Evolutionary conservation across 2,329 filamentous ascomycete genomes (phyloP).

Genomic region (Fusarium longipes): DNA sequence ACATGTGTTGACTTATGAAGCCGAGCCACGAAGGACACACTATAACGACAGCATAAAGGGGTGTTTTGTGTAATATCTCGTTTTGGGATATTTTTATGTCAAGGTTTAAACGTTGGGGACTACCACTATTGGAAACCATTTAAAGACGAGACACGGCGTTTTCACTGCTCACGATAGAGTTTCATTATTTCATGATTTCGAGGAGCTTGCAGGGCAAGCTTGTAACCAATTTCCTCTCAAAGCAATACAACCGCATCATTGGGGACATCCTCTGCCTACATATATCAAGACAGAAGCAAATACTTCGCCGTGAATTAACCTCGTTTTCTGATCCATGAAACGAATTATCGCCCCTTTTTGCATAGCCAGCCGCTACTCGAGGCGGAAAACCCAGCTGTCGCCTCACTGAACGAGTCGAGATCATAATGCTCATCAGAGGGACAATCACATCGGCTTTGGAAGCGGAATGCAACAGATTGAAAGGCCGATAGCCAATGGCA

Average conservation of each 20-base stretch:
- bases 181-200: slow-evolving; percentile 13
- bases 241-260: slow-evolving; percentile 2
- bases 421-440: not conserved
- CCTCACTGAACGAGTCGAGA: slow-evolving; percentile 35
- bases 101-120: slow-evolving; percentile 32
- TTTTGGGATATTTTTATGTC: slow-evolving; percentile 16
- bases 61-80: slow-evolving; percentile 16
- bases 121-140: slow-evolving; percentile 23
- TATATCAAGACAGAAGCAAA: not conserved
- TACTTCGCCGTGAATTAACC: not conserved
- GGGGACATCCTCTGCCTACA: not conserved
- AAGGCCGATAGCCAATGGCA: slow-evolving; percentile 17
- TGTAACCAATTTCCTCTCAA: not conserved
- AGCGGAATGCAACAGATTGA: not conserved
- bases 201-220: slow-evolving; percentile 13
- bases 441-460: slow-evolving; percentile 27
- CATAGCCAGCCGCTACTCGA: slow-evolving; percentile 29
- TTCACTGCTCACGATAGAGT: slow-evolving; percentile 30
- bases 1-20: slow-evolving; percentile 13
- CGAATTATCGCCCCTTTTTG: not conserved
- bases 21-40: slow-evolving; percentile 12
- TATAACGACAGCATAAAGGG: slow-evolving; percentile 25
- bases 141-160: slow-evolving; percentile 33
- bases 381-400: slow-evolving; percentile 29
- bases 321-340: not conserved